phyloP scores from a whole-genome alignment of 176 grass and related monocot genomes.

The Musa beccarii region DNA sequence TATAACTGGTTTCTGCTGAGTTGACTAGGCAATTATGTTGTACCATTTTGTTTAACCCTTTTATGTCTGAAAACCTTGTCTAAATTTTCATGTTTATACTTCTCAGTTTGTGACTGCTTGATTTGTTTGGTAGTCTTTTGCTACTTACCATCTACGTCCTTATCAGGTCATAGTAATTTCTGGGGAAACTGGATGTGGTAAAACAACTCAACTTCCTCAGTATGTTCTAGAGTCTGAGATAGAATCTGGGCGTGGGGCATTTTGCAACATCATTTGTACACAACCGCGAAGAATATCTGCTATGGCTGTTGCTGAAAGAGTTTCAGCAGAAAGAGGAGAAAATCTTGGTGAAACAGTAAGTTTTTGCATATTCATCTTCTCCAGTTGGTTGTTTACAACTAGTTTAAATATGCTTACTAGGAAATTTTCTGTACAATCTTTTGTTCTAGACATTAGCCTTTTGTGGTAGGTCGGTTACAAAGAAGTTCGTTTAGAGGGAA shows the following conservation, averaged over 20 bases:
- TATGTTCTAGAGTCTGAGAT: conserved; percentile 92
- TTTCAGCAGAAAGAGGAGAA: conserved; percentile 92
- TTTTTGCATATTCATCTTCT: conserved; percentile 9
- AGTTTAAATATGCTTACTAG: conserved; percentile 6
- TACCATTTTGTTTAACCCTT: too few species aligned
- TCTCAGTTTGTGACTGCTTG: too few species aligned
- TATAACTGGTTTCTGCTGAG: too few species aligned
- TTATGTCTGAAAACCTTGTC: too few species aligned
- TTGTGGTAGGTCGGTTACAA: conserved; percentile 95
- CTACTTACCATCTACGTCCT: background rate
- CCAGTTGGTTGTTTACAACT: conserved; percentile 14
- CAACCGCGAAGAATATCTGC: conserved; percentile 95
- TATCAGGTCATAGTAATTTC: conserved; percentile 81
- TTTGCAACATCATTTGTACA: conserved; percentile 97
- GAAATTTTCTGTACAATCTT: conserved; percentile 33
- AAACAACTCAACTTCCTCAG: conserved; percentile 95
- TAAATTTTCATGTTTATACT: too few species aligned
- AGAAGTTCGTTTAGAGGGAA: conserved; percentile 97
- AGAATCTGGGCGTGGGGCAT: conserved; percentile 92
- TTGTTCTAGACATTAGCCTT: conserved; percentile 50
- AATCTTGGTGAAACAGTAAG: conserved; percentile 90
- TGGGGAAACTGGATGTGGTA: conserved; percentile 90
- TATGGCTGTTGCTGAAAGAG: conserved; percentile 93
- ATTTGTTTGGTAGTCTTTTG: background rate
- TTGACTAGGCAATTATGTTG: too few species aligned